A percentile compares a stretch with the other conserved stretches of the same genome.
Conservation (phyloP, 2,329 filamentous ascomycete species). For the Fusarium pininemorale region DNA sequence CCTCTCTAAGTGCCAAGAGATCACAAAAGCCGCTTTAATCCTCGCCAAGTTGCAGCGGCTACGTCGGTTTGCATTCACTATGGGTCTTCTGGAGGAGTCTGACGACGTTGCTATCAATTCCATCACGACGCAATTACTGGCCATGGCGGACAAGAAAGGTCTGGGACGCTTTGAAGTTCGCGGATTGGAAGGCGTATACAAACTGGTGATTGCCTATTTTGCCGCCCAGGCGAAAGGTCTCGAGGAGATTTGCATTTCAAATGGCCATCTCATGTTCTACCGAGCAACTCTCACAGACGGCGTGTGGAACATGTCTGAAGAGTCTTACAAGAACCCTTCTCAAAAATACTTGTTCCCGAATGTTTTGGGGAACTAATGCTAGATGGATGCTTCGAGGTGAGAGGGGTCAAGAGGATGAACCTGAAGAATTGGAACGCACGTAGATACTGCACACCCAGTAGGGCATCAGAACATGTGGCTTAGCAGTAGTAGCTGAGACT, state of each 20-base stretch:
- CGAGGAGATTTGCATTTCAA: not conserved
- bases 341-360: fast-evolving
- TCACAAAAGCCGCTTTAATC: no score
- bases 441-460: fast-evolving
- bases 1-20: no score
- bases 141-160: not conserved
- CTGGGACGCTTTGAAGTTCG: not conserved
- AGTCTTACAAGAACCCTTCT: not conserved
- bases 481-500: not conserved
- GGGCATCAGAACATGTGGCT: not conserved
- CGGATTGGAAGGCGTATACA: fast-evolving
- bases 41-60: no score
- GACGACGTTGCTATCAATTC: no score
- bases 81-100: no score
- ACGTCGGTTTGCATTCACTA: no score
- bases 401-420: not conserved
- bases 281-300: not conserved
- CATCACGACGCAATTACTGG: not conserved
- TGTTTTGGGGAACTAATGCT: not conserved
- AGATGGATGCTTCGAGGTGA: not conserved
- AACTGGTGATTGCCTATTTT: fast-evolving
- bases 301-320: fast-evolving
- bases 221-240: not conserved
- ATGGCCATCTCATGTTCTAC: not conserved
- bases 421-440: not conserved